Conservation (phyloP, 768 basidiomycete species). For the Galerina sulciceps region DNA sequence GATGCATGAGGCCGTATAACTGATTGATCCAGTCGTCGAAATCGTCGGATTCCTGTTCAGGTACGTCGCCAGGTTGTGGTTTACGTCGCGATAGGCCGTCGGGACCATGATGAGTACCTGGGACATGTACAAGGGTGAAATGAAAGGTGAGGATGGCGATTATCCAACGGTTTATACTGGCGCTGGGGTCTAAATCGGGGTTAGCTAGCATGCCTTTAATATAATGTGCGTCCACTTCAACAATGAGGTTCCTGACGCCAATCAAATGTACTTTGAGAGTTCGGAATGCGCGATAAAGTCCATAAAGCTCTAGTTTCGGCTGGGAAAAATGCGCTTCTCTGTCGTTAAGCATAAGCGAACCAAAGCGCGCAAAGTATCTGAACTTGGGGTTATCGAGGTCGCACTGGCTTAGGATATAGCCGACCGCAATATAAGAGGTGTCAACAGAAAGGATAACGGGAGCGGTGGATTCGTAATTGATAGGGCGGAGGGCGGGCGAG, state of each 20-base stretch:
- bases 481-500: constrained; percentile 28
- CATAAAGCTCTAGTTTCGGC: constrained; percentile 39
- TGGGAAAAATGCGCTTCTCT: constrained; percentile 30
- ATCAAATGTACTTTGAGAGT: constrained; percentile 28
- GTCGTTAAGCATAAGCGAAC: constrained; percentile 39
- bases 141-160: neutral
- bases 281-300: constrained; percentile 28
- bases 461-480: constrained; percentile 32
- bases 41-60: constrained; percentile 9
- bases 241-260: constrained; percentile 30
- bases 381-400: constrained; percentile 6
- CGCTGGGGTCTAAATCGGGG: neutral
- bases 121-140: constrained; percentile 27
- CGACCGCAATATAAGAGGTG: constrained; percentile 34
- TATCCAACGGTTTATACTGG: neutral
- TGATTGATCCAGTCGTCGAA: constrained; percentile 20
- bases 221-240: constrained; percentile 11
- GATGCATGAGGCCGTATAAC: constrained; percentile 15
- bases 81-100: constrained; percentile 31
- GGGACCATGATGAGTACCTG: constrained; percentile 24
- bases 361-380: constrained; percentile 24
- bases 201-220: neutral
- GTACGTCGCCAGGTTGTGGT: constrained; percentile 13
- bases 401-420: constrained; percentile 35
- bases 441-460: constrained; percentile 41